Percentiles rank a stretch among this genome's conserved stretches.
phyloP scores from a whole-genome alignment of 1,139 yeast species.

The Yamadazyma jaroonii region DNA sequence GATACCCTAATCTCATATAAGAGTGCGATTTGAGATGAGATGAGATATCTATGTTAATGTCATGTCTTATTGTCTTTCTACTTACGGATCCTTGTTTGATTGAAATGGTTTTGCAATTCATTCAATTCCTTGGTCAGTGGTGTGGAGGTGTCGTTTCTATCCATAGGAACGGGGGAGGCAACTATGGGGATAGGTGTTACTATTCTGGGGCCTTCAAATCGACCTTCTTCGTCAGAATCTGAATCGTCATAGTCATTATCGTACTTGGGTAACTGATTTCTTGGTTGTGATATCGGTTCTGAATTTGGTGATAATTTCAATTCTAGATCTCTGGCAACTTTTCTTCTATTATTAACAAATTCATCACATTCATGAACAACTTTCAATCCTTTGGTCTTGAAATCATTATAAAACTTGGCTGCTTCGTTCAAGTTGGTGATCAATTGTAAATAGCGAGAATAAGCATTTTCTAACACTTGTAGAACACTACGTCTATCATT shows the following conservation, averaged over 20 bases:
- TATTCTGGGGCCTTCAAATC: constrained; percentile 7
- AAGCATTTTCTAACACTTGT: constrained; percentile 54
- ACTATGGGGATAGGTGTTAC: constrained; percentile 16
- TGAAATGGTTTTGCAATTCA: constrained; percentile 13
- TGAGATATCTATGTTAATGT: no score
- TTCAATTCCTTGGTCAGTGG: constrained; percentile 13
- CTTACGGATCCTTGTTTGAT: constrained; percentile 8
- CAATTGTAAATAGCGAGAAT: constrained; percentile 54
- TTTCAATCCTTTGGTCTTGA: constrained; percentile 47
- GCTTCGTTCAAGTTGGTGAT: constrained; percentile 67
- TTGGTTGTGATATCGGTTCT: constrained; percentile 5
- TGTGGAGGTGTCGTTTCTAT: constrained; percentile 6
- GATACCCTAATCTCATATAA: not conserved
- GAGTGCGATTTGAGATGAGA: not conserved
- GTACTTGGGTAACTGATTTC: not conserved
- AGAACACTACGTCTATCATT: constrained; percentile 47
- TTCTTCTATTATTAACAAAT: constrained; percentile 51
- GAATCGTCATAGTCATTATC: not conserved
- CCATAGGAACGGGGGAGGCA: constrained; percentile 12
- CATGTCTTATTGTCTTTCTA: not conserved
- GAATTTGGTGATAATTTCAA: constrained; percentile 5
- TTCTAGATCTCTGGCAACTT: constrained; percentile 55
- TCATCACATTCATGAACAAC: constrained; percentile 52
- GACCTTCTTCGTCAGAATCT: not conserved
- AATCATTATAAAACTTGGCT: constrained; percentile 62